Evolutionary conservation across 306 rosid genomes (phyloP).

Genomic region (Quercus bicolor): DNA sequence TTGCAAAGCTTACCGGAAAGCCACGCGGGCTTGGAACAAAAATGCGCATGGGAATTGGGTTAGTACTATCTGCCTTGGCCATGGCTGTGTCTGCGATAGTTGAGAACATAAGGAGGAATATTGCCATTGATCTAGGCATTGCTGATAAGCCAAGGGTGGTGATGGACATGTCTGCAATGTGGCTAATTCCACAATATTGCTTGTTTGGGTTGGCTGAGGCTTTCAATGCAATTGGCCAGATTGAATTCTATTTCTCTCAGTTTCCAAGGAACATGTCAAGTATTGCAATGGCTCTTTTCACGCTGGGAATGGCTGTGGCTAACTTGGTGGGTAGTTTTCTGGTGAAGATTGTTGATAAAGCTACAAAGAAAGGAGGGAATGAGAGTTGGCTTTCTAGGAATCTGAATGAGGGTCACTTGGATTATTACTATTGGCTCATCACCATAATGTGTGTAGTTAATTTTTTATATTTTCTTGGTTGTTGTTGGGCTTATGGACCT

Average conservation of each 20-base stretch:
- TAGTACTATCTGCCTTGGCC: not conserved
- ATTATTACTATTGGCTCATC: slow-evolving; percentile 36
- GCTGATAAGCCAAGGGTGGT: slow-evolving; percentile 22
- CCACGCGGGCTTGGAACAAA: not conserved
- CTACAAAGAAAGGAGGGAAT: not conserved
- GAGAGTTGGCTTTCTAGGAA: slow-evolving; percentile 8
- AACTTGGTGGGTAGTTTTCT: slow-evolving; percentile 18
- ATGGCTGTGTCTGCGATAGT: not conserved
- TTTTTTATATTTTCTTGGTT: slow-evolving; percentile 34
- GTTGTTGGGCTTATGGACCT: slow-evolving; percentile 34
- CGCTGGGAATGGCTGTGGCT: slow-evolving; percentile 31
- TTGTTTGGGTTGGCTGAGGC: slow-evolving; percentile 35
- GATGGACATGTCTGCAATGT: slow-evolving; percentile 36
- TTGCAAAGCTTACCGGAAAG: slow-evolving; percentile 18
- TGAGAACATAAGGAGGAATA: slow-evolving; percentile 29
- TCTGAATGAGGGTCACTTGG: slow-evolving; percentile 21
- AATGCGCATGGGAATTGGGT: slow-evolving; percentile 9
- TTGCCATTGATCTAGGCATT: slow-evolving; percentile 25
- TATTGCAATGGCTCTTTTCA: slow-evolving; percentile 40
- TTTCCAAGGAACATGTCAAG: slow-evolving; percentile 46
- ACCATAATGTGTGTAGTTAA: slow-evolving; percentile 28
- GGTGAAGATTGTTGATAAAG: slow-evolving; percentile 31
- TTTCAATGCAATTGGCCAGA: slow-evolving; percentile 34
- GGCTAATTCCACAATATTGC: slow-evolving; percentile 36
- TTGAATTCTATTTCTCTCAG: slow-evolving; percentile 39